These are phyloP conservation scores for Colletotrichum aenigma DNA, from an alignment of 2,329 filamentous ascomycete genomes.

Conservation along the genomic window DNA sequence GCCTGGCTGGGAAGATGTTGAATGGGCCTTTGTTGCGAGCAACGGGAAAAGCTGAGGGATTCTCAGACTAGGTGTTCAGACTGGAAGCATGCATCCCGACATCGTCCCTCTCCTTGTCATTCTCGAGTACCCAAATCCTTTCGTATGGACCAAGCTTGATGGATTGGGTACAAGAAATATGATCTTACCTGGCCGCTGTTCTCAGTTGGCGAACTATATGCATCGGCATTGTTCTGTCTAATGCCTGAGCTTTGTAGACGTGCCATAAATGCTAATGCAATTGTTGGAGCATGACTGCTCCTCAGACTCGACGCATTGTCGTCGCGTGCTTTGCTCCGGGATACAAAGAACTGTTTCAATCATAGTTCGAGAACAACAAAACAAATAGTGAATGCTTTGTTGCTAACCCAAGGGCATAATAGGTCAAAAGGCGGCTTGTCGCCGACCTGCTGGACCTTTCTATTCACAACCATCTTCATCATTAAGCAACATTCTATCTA, in stretches of 20 bases:
- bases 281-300: neutral
- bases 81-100: neutral
- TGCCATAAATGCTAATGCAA: neutral
- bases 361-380: neutral
- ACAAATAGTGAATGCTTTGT: neutral
- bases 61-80: neutral
- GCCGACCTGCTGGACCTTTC: neutral
- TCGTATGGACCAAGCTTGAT: neutral
- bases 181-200: neutral
- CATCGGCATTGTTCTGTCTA: neutral
- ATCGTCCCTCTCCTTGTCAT: neutral
- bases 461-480: neutral
- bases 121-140: neutral
- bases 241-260: neutral
- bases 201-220: neutral
- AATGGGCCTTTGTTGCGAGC: neutral
- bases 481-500: neutral
- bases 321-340: neutral
- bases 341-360: neutral
- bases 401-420: neutral
- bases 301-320: neutral
- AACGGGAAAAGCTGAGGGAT: neutral
- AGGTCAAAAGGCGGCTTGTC: neutral
- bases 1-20: slow-evolving; percentile 2
- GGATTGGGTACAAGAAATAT: neutral